Evolutionary conservation across 1,284 basidiomycete species (phyloP).

Genomic region (Trichosporon ovoides): DNA sequence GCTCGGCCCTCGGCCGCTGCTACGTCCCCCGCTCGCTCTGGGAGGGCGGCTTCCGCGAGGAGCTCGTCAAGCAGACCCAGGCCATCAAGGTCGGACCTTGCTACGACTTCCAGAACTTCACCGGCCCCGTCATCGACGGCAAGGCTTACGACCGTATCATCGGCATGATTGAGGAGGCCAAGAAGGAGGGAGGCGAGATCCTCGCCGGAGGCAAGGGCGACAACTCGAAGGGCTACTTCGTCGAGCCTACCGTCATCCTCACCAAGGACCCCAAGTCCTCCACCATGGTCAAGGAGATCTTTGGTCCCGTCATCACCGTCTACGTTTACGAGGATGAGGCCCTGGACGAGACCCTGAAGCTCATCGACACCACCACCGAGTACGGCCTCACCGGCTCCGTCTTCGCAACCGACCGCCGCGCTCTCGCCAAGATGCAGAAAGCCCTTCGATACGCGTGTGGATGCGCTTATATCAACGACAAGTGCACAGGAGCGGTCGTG

Average conservation of each 20-base stretch:
- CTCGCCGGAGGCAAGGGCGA: constrained; percentile 77
- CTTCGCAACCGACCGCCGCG: constrained; percentile 76
- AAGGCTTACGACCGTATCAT: constrained; percentile 83
- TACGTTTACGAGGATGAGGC: constrained; percentile 85
- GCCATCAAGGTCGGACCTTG: constrained; percentile 81
- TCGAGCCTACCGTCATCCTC: constrained; percentile 91
- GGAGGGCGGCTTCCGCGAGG: constrained; percentile 80
- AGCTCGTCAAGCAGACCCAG: constrained; percentile 66
- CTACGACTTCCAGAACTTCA: constrained; percentile 76
- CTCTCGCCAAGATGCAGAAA: constrained; percentile 68
- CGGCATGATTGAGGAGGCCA: constrained; percentile 80
- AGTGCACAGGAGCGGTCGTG: constrained; percentile 81
- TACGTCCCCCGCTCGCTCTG: constrained; percentile 87
- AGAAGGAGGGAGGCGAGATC: constrained; percentile 80
- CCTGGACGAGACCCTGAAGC: constrained; percentile 70
- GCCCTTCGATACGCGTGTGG: constrained; percentile 67
- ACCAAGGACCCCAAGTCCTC: constrained; percentile 86
- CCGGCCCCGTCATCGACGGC: constrained; percentile 89
- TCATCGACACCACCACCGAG: constrained; percentile 79
- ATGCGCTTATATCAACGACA: constrained; percentile 90
- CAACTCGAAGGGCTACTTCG: constrained; percentile 86
- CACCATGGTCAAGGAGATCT: constrained; percentile 93
- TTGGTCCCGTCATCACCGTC: constrained; percentile 91
- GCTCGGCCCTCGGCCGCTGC: constrained; percentile 83
- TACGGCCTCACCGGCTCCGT: constrained; percentile 90